Evolutionary conservation across 129 eudicot genomes (phyloP).

Genomic region (Heracleum sosnowskyi): DNA sequence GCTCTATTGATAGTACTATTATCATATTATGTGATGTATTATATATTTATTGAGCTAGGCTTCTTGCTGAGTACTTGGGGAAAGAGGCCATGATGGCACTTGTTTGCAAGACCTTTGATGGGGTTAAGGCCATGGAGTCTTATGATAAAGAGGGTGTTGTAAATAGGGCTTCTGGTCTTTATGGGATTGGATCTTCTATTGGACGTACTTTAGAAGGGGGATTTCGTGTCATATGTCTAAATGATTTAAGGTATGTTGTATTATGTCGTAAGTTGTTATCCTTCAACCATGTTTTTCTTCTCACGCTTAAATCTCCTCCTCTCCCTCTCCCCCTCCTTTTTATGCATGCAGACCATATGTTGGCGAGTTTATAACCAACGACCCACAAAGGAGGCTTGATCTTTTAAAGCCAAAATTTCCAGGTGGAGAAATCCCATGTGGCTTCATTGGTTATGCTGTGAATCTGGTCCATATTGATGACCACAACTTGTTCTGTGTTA

Average conservation of each 20-base stretch:
- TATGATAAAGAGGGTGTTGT: slow-evolving; percentile 51
- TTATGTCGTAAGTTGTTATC: background rate
- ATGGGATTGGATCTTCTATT: slow-evolving; percentile 55
- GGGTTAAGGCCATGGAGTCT: slow-evolving; percentile 56
- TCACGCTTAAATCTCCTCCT: background rate
- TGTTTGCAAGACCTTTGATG: slow-evolving; percentile 62
- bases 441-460: slow-evolving; percentile 88
- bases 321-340: background rate
- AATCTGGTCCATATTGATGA: slow-evolving; percentile 62
- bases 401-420: slow-evolving; percentile 60
- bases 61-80: slow-evolving; percentile 86
- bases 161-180: slow-evolving; percentile 48
- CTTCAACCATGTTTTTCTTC: background rate
- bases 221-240: slow-evolving; percentile 67
- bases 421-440: slow-evolving; percentile 68
- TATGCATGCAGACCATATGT: slow-evolving; percentile 52
- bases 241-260: slow-evolving; percentile 42
- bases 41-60: slow-evolving; percentile 28
- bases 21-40: background rate
- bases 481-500: slow-evolving; percentile 35
- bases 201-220: slow-evolving; percentile 53
- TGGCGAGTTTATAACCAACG: slow-evolving; percentile 63
- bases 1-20: background rate
- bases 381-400: slow-evolving; percentile 79
- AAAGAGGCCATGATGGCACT: slow-evolving; percentile 61